Percentiles rank a stretch among this genome's conserved stretches.
These are phyloP conservation scores for Pseudozyma hubeiensis DNA, from an alignment of 1,284 basidiomycete species.

Conservation along the genomic window DNA sequence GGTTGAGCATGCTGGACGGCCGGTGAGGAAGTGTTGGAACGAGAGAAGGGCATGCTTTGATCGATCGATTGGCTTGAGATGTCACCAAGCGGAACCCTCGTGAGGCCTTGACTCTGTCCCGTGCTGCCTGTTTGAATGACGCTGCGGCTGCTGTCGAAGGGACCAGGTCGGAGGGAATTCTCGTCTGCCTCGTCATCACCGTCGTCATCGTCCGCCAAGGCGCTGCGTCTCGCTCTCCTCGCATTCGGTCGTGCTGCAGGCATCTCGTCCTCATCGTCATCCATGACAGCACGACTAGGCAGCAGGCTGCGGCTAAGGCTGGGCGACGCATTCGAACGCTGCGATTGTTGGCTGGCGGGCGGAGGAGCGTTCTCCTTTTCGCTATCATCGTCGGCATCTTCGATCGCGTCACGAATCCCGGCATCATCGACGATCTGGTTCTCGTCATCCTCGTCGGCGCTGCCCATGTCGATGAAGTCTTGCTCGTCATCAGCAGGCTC, in stretches of 20 bases:
- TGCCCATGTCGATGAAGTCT: conserved; percentile 27
- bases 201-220: conserved; percentile 48
- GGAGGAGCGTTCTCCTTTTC: conserved; percentile 62
- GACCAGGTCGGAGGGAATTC: conserved; percentile 33
- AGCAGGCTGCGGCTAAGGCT: conserved; percentile 14
- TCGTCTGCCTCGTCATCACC: conserved; percentile 29
- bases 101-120: conserved; percentile 13
- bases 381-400: conserved; percentile 43
- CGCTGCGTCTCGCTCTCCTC: conserved; percentile 27
- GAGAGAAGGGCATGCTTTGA: conserved; percentile 32
- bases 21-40: conserved; percentile 34
- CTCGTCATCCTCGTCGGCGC: conserved; percentile 25
- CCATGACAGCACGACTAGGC: conserved; percentile 41
- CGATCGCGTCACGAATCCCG: conserved; percentile 19
- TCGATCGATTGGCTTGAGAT: conserved; percentile 46
- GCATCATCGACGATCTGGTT: conserved; percentile 8
- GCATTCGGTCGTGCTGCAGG: conserved; percentile 24
- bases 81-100: conserved; percentile 35
- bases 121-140: conserved; percentile 2
- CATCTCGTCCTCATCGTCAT: conserved; percentile 49
- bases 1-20: conserved; percentile 19
- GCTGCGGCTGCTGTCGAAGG: conserved; percentile 23
- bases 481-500: conserved; percentile 31
- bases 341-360: conserved; percentile 35
- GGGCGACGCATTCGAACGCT: conserved; percentile 23